A percentile compares a stretch with the other conserved stretches of the same genome.
Evolutionary conservation across 805 yeast species (phyloP).

Genomic region (Barnettozyma botsteinii): DNA sequence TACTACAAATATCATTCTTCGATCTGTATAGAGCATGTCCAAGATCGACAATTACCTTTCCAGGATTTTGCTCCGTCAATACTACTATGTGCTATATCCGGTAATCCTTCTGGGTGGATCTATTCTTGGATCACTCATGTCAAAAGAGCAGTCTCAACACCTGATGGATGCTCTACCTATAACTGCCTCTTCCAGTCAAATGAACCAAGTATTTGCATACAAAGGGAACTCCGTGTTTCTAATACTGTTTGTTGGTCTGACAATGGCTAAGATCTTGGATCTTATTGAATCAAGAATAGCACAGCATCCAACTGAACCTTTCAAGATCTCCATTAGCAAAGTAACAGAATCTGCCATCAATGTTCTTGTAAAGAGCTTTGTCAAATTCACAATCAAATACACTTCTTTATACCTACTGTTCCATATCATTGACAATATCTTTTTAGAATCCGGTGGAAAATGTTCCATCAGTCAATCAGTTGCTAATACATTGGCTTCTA

Average conservation of each 20-base stretch:
- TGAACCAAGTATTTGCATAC: slow-evolving; percentile 33
- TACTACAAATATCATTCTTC: no score
- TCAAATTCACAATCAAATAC: slow-evolving; percentile 25
- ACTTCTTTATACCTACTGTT: slow-evolving; percentile 23
- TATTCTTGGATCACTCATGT: not conserved
- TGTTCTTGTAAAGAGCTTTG: slow-evolving; percentile 17
- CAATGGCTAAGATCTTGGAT: slow-evolving; percentile 1
- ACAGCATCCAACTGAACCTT: not conserved
- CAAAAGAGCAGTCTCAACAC: not conserved
- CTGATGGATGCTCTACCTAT: not conserved
- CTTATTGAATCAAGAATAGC: not conserved
- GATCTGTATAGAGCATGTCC: no score
- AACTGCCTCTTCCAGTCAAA: slow-evolving; percentile 23
- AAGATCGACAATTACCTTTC: not conserved
- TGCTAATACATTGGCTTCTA: slow-evolving; percentile 6
- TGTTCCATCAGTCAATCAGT: slow-evolving; percentile 20
- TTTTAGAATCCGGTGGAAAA: slow-evolving; percentile 30
- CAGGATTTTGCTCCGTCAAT: not conserved
- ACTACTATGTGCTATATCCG: slow-evolving; percentile 9
- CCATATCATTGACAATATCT: slow-evolving; percentile 28
- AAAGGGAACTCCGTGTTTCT: slow-evolving; percentile 28
- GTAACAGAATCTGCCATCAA: not conserved
- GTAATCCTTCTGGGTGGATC: slow-evolving; percentile 4
- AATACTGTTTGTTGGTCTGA: slow-evolving; percentile 18
- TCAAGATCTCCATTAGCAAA: not conserved